Evolutionary conservation across 768 basidiomycete genomes (phyloP), one percentile per base, ranked within the genome.

Genomic region (Amanita pallidorosea): DNA sequence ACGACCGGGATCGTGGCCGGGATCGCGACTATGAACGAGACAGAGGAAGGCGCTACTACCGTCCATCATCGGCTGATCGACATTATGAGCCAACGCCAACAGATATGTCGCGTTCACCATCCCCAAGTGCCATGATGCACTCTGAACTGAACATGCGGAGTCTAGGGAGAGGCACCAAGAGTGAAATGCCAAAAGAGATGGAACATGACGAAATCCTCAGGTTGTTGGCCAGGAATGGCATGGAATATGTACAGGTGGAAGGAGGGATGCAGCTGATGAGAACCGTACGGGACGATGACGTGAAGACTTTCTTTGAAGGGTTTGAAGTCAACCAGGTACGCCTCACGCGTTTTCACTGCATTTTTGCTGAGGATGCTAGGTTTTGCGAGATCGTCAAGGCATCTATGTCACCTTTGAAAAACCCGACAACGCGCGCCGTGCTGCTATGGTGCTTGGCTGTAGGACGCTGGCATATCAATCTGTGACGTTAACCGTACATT

Each of bases 331-430:
- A 89, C 44, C 74, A 79, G 74, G 87, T 88, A 66, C 60, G 82
- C 69, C 23, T 11, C 17, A 13, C 35, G 6, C n/a, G 23, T 20
- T 44, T 54, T 12, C 54, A 47, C 47, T 20, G 49, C 22, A 40
- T 43, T 53, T 51, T 36, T 49, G 44, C 35, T 51, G 49, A 52
- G 45, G 31, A 52, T 45, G 49, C 31, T 51, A 89, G 86, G 73
- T 93, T 23, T 68, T 91, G 2, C 76, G 79, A 54, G 86, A 87
- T 61, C 74, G 77, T 46, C 65, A 68, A 2, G 85, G 82, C 8
- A 85, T 88, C 73, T 94, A 92, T 60, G 75, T 93, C 55, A 86
- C 90, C 3, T 97, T 96, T 62, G 60, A 68, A 17, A 76, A 79
- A 4, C 61, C 70, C 2, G 77, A 77, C 49, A 63, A 75, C 0